Base-by-base conservation (phyloP, 2,329 filamentous ascomycete species). In the Aspergillus sp. region DNA sequence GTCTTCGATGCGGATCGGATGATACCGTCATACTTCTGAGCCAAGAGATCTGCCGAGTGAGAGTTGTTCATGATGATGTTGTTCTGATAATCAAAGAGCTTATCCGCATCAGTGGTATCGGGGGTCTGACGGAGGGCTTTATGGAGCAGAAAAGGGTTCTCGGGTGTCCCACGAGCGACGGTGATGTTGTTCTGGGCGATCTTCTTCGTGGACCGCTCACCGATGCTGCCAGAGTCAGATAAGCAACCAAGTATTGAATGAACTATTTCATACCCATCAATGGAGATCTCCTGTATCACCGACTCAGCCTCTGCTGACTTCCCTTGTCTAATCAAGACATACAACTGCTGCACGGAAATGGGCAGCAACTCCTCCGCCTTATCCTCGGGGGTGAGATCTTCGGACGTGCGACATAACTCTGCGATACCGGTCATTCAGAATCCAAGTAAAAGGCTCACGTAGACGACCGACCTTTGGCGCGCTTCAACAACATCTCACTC, bases 151-250 rank as follows among this genome's bases (percentile, higher is more conserved):
- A 77, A 84, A 7, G 81, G 80, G 56, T 84, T 84, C 30, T 66
- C 62, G 32, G 68, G 60, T 22, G 70, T 60, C 32, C 70, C 66
- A 5, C 70, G 69, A 38, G 74, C 67, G 19, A 80, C 70, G 37
- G 80, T 69, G 43, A 72, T 68, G 63, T 84, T 84, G 49, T 81
- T 78, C 52, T 78, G 73, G n/a, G 79, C 80, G 50, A 85, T 75
- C 54, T 77, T 76, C 53, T 73, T 73, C 2, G 80, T 83, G 1
- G 79, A 81, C 2, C 74, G 60, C 55, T 84, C 82, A 13, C 77
- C 61, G 45, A 83, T 78, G 15, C 77, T 80, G 39, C 25, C 46
- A 41, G 53, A 44, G 41, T 55, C 44, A 50, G 49, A 43, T 49
- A 46, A 43, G 4, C 19, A 38, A 37, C 47, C 25, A 9, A 30